Conservation (phyloP, 2,329 filamentous ascomycete genomes). For the Neofusicoccum parvum region DNA sequence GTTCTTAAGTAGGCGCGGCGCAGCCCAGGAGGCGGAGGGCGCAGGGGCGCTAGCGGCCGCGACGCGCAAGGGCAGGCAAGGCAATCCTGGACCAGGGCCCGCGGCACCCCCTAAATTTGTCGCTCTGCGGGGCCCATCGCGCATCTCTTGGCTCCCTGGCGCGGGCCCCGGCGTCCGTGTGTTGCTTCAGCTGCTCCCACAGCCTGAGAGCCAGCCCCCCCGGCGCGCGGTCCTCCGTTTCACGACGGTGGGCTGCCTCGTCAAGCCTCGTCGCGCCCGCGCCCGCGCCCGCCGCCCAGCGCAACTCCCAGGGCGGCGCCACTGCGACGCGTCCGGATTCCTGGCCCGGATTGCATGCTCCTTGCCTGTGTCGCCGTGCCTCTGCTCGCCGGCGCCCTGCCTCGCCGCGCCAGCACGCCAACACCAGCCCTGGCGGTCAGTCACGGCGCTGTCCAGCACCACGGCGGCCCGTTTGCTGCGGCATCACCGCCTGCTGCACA, state of each 20-base stretch:
- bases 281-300: neutral
- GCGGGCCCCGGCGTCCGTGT: neutral
- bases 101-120: slow-evolving; percentile 10
- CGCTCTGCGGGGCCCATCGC: neutral
- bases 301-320: neutral
- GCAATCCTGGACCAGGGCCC: neutral
- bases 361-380: slow-evolving; percentile 1
- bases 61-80: neutral
- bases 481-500: neutral
- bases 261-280: neutral
- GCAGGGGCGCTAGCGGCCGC: slow-evolving; percentile 3
- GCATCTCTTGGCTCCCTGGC: slow-evolving; percentile 5
- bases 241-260: slow-evolving; percentile 15
- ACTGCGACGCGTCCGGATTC: neutral
- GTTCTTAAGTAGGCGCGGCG: slow-evolving; percentile 19
- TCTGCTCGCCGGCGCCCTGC: neutral
- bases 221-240: neutral
- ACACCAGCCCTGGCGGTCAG: neutral
- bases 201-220: neutral
- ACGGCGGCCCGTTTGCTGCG: neutral
- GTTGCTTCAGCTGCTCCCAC: slow-evolving; percentile 13
- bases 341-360: neutral
- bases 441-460: neutral
- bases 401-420: neutral
- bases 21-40: slow-evolving; percentile 5